Evolutionary conservation across 345 rosid genomes (phyloP).

Genomic region (Euphorbia peplus): DNA sequence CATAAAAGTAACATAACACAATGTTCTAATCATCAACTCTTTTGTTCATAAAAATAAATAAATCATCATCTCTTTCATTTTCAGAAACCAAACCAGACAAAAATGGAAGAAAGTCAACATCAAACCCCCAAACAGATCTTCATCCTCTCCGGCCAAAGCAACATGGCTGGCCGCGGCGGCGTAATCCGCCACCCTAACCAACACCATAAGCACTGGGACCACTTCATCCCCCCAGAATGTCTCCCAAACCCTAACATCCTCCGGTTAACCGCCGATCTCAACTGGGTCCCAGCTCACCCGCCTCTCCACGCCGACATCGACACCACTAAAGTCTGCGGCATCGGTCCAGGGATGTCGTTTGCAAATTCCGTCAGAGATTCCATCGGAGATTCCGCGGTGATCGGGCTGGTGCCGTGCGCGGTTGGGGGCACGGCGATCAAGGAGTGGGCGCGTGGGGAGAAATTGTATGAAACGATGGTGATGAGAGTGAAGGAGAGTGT

Average conservation of each 20-base stretch:
- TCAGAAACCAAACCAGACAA: not conserved
- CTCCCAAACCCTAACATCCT: conserved; percentile 45
- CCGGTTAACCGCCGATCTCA: conserved; percentile 60
- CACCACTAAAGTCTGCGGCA: conserved; percentile 59
- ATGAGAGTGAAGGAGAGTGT: conserved; percentile 56
- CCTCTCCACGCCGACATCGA: conserved; percentile 87
- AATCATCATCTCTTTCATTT: not conserved
- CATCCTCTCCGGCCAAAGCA: conserved; percentile 90
- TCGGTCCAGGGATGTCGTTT: conserved; percentile 91
- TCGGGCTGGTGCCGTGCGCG: conserved; percentile 78
- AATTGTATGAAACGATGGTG: conserved; percentile 68
- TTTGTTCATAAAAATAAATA: no score
- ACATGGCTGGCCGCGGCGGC: conserved; percentile 93
- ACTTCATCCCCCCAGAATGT: conserved; percentile 62
- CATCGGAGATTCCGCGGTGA: not conserved
- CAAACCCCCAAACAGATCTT: conserved; percentile 46
- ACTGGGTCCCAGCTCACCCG: conserved; percentile 66
- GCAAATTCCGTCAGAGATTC: conserved; percentile 48
- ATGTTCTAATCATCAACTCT: no score
- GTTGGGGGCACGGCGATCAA: conserved; percentile 84
- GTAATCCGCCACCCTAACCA: conserved; percentile 31
- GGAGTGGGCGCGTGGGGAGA: conserved; percentile 75
- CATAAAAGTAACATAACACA: no score
- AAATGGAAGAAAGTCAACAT: conserved; percentile 6
- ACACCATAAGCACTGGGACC: conserved; percentile 59